Conservation (phyloP, 139 green algal genomes). For the Axilococcus clingmanii region DNA sequence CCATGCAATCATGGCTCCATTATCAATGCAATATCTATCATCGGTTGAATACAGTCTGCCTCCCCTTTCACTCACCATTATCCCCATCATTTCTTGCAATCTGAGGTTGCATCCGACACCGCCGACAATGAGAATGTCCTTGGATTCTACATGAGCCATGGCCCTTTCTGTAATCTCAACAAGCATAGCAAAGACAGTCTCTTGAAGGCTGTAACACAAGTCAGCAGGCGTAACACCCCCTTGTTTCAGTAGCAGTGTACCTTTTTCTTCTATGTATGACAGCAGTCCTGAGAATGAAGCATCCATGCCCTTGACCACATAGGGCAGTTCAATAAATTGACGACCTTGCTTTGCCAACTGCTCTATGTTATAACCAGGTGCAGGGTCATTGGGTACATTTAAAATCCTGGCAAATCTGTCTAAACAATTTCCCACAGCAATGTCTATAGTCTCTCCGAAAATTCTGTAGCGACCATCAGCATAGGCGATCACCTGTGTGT, state of each 20-base stretch:
- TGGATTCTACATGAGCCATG: slow-evolving; percentile 71
- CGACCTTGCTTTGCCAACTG: slow-evolving; percentile 74
- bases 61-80: slow-evolving; percentile 53
- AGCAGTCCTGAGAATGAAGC: slow-evolving; percentile 84
- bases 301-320: slow-evolving; percentile 92
- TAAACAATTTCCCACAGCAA: slow-evolving; percentile 86
- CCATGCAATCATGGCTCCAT: slow-evolving; percentile 93
- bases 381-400: slow-evolving; percentile 63
- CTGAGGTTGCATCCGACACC: slow-evolving; percentile 86
- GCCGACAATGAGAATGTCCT: slow-evolving; percentile 82
- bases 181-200: slow-evolving; percentile 91
- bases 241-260: slow-evolving; percentile 12
- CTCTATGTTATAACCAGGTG: slow-evolving; percentile 91
- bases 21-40: slow-evolving; percentile 87
- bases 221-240: slow-evolving; percentile 62
- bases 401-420: slow-evolving; percentile 79
- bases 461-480: slow-evolving; percentile 73
- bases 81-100: slow-evolving; percentile 77
- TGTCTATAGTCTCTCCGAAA: slow-evolving; percentile 93
- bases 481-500: slow-evolving; percentile 92
- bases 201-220: slow-evolving; percentile 82
- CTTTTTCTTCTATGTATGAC: slow-evolving; percentile 47
- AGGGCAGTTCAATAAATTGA: slow-evolving; percentile 74
- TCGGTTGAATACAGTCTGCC: slow-evolving; percentile 45
- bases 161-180: slow-evolving; percentile 89